Conservation (phyloP, 73 alveolate genomes). For the Paramecium caudatum region DNA sequence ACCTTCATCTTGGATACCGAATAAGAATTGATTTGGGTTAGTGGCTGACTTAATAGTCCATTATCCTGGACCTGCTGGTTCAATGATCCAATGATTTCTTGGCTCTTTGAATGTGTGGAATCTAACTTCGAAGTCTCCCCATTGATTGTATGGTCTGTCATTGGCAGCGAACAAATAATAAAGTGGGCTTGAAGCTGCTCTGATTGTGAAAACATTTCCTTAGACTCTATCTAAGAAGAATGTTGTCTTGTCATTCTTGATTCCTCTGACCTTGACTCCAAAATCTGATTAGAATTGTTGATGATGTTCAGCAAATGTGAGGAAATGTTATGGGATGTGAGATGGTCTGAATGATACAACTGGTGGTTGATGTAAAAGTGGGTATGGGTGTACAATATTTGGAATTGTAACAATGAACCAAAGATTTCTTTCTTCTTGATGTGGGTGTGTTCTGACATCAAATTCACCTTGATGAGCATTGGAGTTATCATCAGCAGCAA, state of each 20-base stretch:
- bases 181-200: constrained; percentile 40
- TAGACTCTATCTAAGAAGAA: constrained; percentile 38
- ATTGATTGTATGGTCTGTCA: constrained; percentile 9
- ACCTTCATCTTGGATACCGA: constrained; percentile 45
- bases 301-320: constrained; percentile 6
- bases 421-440: background rate
- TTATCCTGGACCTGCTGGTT: background rate
- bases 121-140: constrained; percentile 51
- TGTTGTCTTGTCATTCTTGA: background rate
- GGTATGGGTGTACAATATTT: constrained; percentile 37
- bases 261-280: constrained; percentile 20
- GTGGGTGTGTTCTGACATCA: constrained; percentile 55
- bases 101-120: background rate
- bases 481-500: constrained; percentile 34
- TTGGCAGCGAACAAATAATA: constrained; percentile 27
- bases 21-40: constrained; percentile 27
- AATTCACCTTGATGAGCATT: constrained; percentile 9
- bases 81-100: constrained; percentile 56
- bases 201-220: constrained; percentile 58
- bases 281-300: background rate
- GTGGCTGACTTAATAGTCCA: constrained; percentile 43
- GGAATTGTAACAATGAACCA: constrained; percentile 52
- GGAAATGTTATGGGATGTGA: background rate
- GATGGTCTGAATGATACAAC: constrained; percentile 14
- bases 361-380: constrained; percentile 41